These are phyloP conservation scores for Pyrenochaeta sp. DNA, from an alignment of 2,329 filamentous ascomycete genomes.

Conservation along the genomic window DNA sequence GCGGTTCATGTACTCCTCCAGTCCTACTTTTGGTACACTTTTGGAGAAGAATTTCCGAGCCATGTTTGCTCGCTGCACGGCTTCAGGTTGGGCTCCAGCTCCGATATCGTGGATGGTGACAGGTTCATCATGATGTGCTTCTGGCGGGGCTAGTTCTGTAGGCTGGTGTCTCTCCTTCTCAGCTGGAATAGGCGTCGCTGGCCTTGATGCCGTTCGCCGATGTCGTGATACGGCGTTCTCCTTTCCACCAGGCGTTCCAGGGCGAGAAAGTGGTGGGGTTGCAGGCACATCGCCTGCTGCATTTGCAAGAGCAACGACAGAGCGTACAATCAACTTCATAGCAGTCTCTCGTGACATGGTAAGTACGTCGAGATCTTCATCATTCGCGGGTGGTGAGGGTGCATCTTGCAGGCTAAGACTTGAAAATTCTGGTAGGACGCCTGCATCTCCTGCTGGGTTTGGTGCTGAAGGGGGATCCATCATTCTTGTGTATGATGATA, in stretches of 20 bases:
- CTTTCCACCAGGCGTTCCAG: constrained; percentile 61
- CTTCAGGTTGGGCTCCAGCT: constrained; percentile 74
- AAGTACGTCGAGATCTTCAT: constrained; percentile 70
- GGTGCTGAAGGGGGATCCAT: constrained; percentile 48
- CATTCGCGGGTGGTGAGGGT: constrained; percentile 48
- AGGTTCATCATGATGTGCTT: constrained; percentile 59
- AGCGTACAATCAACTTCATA: constrained; percentile 76
- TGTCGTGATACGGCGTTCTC: constrained; percentile 38
- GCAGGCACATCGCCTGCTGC: constrained; percentile 80
- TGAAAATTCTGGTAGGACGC: constrained; percentile 47
- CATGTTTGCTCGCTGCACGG: constrained; percentile 82
- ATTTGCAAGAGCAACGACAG: constrained; percentile 66
- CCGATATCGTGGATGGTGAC: constrained; percentile 55
- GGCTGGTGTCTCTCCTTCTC: constrained; percentile 50
- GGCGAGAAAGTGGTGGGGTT: constrained; percentile 73
- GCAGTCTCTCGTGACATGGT: constrained; percentile 75
- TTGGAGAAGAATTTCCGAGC: constrained; percentile 95
- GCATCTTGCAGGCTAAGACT: constrained; percentile 43
- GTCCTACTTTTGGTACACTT: constrained; percentile 78
- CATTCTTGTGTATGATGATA: constrained; percentile 19
- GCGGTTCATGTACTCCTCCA: constrained; percentile 84
- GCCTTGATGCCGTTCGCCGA: constrained; percentile 46
- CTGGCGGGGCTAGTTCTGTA: constrained; percentile 56
- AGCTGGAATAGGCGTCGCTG: constrained; percentile 48
- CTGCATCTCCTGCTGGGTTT: constrained; percentile 51